A percentile compares a stretch with the other conserved stretches of the same genome.
Conservation (phyloP, 345 rosid genomes). For the Punica granatum region DNA sequence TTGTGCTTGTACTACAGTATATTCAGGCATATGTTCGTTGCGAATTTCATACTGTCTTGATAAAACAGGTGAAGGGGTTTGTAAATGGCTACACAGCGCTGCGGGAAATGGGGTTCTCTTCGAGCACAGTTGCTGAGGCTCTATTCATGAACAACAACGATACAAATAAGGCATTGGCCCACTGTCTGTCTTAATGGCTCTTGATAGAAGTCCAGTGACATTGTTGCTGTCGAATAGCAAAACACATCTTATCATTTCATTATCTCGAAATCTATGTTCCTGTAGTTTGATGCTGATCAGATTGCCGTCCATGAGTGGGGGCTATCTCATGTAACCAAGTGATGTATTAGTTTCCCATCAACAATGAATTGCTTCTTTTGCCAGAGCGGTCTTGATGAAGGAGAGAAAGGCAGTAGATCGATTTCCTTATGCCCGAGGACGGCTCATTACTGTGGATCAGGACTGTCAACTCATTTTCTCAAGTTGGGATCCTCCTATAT, state of each 20-base stretch:
- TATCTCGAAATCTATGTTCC: neutral
- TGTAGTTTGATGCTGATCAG: neutral
- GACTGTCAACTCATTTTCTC: too few species aligned
- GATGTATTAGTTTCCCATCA: too few species aligned
- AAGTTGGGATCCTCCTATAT: too few species aligned
- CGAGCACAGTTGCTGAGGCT: slow-evolving; percentile 55
- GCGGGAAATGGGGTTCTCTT: slow-evolving; percentile 80
- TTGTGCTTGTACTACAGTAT: slow-evolving; percentile 4
- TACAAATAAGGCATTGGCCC: slow-evolving; percentile 68
- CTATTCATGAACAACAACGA: slow-evolving; percentile 62
- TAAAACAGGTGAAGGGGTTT: slow-evolving; percentile 62
- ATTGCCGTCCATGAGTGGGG: neutral
- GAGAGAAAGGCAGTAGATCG: too few species aligned
- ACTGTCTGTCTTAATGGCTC: slow-evolving; percentile 46
- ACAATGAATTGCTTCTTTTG: too few species aligned
- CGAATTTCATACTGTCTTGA: neutral
- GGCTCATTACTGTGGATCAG: too few species aligned
- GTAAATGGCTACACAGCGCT: slow-evolving; percentile 45
- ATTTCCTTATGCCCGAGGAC: too few species aligned
- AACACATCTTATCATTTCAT: neutral
- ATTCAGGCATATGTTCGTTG: neutral
- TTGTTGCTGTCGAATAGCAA: neutral
- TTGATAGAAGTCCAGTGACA: slow-evolving; percentile 9
- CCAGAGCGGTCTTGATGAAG: too few species aligned
- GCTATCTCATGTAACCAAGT: too few species aligned